These are phyloP conservation scores for Buxus sempervirens DNA, from an alignment of 164 flowering plant genomes.

Conservation along the genomic window DNA sequence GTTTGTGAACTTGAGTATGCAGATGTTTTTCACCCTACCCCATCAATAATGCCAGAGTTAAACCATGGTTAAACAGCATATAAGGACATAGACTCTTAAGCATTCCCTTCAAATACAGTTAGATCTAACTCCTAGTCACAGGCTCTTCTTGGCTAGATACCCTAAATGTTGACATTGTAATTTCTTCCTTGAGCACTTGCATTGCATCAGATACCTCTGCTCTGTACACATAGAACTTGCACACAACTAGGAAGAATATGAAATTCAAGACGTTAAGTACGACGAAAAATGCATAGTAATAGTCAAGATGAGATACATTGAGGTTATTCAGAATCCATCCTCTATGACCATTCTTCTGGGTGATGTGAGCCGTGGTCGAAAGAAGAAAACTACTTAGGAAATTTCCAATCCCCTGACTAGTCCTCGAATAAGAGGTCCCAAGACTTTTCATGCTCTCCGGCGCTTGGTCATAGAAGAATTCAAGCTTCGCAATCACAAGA, in stretches of 20 bases:
- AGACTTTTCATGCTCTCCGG: slow-evolving; percentile 72
- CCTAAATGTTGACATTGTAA: slow-evolving; percentile 3
- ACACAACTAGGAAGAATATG: slow-evolving; percentile 40
- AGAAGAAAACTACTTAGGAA: slow-evolving; percentile 63
- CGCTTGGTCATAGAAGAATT: slow-evolving; percentile 78
- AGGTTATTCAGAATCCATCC: slow-evolving; percentile 70
- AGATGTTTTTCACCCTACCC: no score
- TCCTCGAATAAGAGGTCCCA: slow-evolving; percentile 64
- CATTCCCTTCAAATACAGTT: not conserved
- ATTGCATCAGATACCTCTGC: slow-evolving; percentile 64
- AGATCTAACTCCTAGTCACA: no score
- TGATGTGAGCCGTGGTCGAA: slow-evolving; percentile 48
- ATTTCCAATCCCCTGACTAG: slow-evolving; percentile 51
- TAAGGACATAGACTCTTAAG: not conserved
- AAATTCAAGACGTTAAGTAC: slow-evolving; percentile 47
- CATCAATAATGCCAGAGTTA: no score
- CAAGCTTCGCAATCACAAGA: slow-evolving; percentile 62
- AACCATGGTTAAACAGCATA: no score
- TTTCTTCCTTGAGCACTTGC: slow-evolving; percentile 38
- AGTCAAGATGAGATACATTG: slow-evolving; percentile 64
- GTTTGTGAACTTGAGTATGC: not conserved
- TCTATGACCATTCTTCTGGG: slow-evolving; percentile 34
- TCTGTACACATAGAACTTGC: slow-evolving; percentile 49
- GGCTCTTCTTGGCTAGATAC: not conserved
- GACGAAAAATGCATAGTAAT: slow-evolving; percentile 53